Conservation (phyloP, 2,329 filamentous ascomycete species). For the Microdochium trichocladiopsis region DNA sequence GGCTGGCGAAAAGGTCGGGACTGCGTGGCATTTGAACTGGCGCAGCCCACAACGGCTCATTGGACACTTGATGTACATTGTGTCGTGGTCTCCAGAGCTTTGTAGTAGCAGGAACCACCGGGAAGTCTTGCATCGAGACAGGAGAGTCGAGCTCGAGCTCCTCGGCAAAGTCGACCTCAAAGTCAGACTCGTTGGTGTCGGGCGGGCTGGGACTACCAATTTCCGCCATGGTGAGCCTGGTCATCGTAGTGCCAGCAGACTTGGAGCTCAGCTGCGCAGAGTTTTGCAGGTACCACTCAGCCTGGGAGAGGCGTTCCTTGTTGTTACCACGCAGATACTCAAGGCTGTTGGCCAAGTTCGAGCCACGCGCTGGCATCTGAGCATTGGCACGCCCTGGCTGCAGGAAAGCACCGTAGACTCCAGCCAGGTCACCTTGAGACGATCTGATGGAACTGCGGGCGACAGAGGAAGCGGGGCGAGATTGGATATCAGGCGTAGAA, state of each 20-base stretch:
- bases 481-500: not conserved
- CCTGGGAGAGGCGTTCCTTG: slow-evolving; percentile 19
- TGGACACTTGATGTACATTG: not conserved
- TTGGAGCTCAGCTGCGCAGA: slow-evolving; percentile 27
- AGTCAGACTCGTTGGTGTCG: slow-evolving; percentile 42
- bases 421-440: not conserved
- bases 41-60: not conserved
- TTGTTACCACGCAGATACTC: not conserved
- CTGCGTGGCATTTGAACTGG: not conserved
- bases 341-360: not conserved
- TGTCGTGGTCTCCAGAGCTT: slow-evolving; percentile 12
- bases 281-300: slow-evolving; percentile 31
- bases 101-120: slow-evolving; percentile 4
- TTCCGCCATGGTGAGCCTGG: slow-evolving; percentile 28
- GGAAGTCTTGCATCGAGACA: slow-evolving; percentile 2
- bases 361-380: not conserved
- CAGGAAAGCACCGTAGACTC: not conserved
- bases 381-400: not conserved
- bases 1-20: not conserved
- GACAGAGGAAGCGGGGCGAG: not conserved
- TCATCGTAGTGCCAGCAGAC: slow-evolving; percentile 28
- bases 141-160: slow-evolving; percentile 4
- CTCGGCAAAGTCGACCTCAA: slow-evolving; percentile 18
- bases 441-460: not conserved
- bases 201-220: slow-evolving; percentile 47